Percentiles rank a stretch among this genome's conserved stretches.
These are phyloP conservation scores for Penicillium sp. DNA, from an alignment of 2,329 filamentous ascomycete species.

Conservation along the genomic window DNA sequence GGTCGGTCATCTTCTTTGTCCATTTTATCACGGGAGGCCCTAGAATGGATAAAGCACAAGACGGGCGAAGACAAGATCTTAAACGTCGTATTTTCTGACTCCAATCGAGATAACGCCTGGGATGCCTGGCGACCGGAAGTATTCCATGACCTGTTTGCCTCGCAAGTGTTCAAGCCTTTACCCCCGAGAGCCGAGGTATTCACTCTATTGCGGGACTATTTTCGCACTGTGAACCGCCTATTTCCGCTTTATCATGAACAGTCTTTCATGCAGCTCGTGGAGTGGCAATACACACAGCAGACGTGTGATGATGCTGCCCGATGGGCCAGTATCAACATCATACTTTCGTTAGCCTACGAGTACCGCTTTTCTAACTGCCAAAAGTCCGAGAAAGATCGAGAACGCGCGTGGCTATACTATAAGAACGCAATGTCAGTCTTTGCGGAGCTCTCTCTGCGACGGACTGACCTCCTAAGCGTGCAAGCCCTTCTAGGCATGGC, in stretches of 20 bases:
- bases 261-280: constrained; percentile 91
- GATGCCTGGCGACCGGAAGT: constrained; percentile 93
- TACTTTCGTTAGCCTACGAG: constrained; percentile 76
- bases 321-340: constrained; percentile 92
- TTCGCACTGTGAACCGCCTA: constrained; percentile 95
- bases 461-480: constrained; percentile 83
- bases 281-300: constrained; percentile 81
- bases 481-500: constrained; percentile 85
- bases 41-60: constrained; percentile 93
- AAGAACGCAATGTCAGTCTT: constrained; percentile 93
- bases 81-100: constrained; percentile 71
- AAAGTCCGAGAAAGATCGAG: constrained; percentile 80
- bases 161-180: constrained; percentile 68
- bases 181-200: constrained; percentile 75
- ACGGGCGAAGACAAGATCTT: constrained; percentile 88
- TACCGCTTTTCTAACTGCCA: constrained; percentile 85
- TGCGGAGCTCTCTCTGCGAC: constrained; percentile 80
- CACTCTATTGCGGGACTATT: constrained; percentile 78
- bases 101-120: constrained; percentile 79
- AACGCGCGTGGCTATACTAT: constrained; percentile 77
- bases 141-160: constrained; percentile 78
- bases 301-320: constrained; percentile 88
- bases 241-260: constrained; percentile 91
- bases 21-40: constrained; percentile 89
- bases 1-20: constrained; percentile 88